Conservation (phyloP, 495 filamentous ascomycete species). For the Penicillium macrosclerotiorum region DNA sequence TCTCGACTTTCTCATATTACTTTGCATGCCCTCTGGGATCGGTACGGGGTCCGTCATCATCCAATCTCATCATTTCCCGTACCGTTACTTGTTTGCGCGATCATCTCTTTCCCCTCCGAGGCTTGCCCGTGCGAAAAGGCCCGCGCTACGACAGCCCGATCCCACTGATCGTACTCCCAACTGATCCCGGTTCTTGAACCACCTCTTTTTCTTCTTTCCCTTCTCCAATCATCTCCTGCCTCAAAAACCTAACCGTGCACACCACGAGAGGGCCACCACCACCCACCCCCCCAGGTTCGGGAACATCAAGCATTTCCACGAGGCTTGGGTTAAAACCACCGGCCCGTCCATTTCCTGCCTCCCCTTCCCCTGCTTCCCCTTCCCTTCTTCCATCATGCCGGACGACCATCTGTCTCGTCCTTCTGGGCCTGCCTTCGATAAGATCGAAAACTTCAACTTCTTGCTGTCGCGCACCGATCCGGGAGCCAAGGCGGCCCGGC, state of each 20-base stretch:
- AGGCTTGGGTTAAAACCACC: no score
- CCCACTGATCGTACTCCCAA: no score
- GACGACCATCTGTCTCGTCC: slow-evolving; percentile 34
- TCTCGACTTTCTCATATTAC: no score
- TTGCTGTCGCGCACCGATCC: slow-evolving; percentile 41
- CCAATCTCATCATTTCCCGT: no score
- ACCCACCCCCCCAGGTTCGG: not conserved
- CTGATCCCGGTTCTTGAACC: no score
- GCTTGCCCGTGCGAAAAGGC: no score
- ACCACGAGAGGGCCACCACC: no score
- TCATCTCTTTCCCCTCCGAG: not conserved
- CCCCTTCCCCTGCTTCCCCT: slow-evolving; percentile 1
- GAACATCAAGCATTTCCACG: not conserved
- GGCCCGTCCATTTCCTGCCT: not conserved
- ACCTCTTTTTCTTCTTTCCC: not conserved
- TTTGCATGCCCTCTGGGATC: no score
- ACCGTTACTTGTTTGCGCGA: slow-evolving; percentile 14
- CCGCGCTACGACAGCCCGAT: no score
- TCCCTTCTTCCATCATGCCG: slow-evolving; percentile 35
- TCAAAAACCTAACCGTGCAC: slow-evolving; percentile 1
- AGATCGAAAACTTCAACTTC: slow-evolving; percentile 46
- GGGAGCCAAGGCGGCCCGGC: slow-evolving; percentile 32
- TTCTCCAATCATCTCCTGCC: not conserved
- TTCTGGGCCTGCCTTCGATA: slow-evolving; percentile 33
- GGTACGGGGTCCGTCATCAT: no score